Base-by-base conservation (phyloP, 2,329 filamentous ascomycete genomes). In the Plenodomus biglobosus region DNA sequence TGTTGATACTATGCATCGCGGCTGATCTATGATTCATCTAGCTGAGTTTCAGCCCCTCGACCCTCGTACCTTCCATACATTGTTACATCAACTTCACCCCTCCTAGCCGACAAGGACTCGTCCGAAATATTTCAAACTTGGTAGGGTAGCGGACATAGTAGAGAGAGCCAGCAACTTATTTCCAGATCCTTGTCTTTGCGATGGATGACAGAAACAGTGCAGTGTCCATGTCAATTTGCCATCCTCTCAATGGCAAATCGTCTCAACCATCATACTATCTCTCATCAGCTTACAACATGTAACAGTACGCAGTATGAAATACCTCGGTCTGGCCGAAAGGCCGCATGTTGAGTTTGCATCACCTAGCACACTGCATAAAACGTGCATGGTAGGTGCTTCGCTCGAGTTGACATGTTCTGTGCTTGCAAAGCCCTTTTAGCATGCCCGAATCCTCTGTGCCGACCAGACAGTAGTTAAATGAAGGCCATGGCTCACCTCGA, bases 41-140 rank as follows among this genome's bases (percentile, higher is more conserved):
- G 8, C 15, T 37, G 35, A 37, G 35, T 13, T 37, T 16, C 6
- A 18, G 4, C 22, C 24, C 8, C 16, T 19, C 10, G n/a, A 27
- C 13, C 37, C 38, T 3, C 21, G 35, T 27, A 22, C 38, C 43
- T 47, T 10, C 35, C 35, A 18, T 37, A 11, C 45, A 40, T 43
- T 50, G 50, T 38, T 41, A 24, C 48, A 27, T 50, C 48, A 15
- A 40, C 32, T 8, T 42, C 46, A 16, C 42, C 48, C 54, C 54
- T 55, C 22, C 44, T 50, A 7, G 46, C 47, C 18, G 44, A 41
- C 8, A 47, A 43, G n/a, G 36, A 45, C 19, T 53, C 42, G n/a
- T 21, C 59, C n/a, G 37, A 61, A 61, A 7, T 50, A 48, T 35
- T 61, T 61, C 17, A 59, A 39, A 32, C 54, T 59, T 8, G 57